phyloP scores from a whole-genome alignment of 345 rosid genomes.

The Aquilaria yunnanensis region DNA sequence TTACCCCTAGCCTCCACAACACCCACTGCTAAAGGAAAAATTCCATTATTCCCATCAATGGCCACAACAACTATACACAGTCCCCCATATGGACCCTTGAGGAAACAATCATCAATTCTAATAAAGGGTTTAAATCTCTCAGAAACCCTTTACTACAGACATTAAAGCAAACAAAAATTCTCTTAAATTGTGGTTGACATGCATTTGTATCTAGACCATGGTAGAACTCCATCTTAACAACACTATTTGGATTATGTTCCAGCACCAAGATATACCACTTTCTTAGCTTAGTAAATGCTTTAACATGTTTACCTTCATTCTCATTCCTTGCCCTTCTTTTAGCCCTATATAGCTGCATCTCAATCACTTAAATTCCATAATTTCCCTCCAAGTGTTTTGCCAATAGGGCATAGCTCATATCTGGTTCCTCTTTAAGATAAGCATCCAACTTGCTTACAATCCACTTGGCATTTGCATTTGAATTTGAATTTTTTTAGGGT shows the following conservation, averaged over 20 bases:
- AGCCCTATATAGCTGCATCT: background rate
- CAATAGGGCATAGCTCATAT: too few species aligned
- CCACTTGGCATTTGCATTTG: too few species aligned
- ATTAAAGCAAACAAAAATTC: background rate
- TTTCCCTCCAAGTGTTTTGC: too few species aligned
- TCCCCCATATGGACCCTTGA: background rate
- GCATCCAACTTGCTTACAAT: too few species aligned
- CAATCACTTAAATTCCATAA: background rate
- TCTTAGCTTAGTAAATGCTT: background rate
- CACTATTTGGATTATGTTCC: too few species aligned
- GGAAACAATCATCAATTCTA: background rate
- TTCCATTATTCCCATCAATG: background rate
- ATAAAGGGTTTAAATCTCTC: background rate
- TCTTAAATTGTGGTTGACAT: background rate
- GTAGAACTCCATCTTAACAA: too few species aligned
- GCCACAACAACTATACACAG: background rate
- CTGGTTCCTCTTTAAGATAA: too few species aligned
- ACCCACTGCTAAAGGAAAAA: background rate
- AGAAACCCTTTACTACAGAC: background rate
- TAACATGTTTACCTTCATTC: background rate
- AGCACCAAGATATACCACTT: too few species aligned
- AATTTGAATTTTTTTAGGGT: too few species aligned
- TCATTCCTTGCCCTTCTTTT: background rate
- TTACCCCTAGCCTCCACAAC: background rate
- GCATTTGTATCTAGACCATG: too few species aligned